Base-by-base conservation (phyloP, 2,329 filamentous ascomycete species). In the Phialophora verrucosa region DNA sequence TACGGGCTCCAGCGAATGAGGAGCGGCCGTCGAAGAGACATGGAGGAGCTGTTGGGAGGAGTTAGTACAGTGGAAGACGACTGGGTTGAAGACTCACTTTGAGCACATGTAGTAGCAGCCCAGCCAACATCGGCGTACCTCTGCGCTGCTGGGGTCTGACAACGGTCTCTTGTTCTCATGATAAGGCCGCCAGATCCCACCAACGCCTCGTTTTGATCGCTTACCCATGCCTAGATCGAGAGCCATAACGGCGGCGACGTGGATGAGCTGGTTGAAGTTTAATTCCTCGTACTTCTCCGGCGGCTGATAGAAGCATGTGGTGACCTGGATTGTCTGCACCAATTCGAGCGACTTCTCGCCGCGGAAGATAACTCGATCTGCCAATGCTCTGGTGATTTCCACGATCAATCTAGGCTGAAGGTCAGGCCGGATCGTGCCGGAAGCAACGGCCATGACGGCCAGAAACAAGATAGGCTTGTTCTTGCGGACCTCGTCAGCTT, bases 241-340 rank as follows among this genome's bases (percentile, higher is more conserved):
- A 29, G 90, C 90, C 88, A 96, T 91, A 72, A 92, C 85, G 56
- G 89, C 89, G 1, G 91, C 90, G 74, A 92, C 87, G 76, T 96
- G 91, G 54, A 92, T 88, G 70, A 95, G 85, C 79, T 94, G 91
- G 79, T 95, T 96, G 76, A 95, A 96, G 75, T 95, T 95, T 74
- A 94, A 87, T 78, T 95, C 90, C 74, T 96, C 91, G 66, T 91
- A 91, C 72, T 91, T 86, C 71, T 94, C 89, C 0, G 92, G 92
- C 17, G 92, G 91, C 76, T 88, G 88, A 76, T 96, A 96, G 91
- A 92, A 96, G 23, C 93, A 85, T n/a, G 89, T 87, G 6, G 87
- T 83, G 3, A 96, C 81, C 65, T 91, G 85, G 49, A 96, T 80
- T 1, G 91, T 87, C 78, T 97, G 93, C 8, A 96, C 87, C 6